Evolutionary conservation across 2,329 filamentous ascomycete genomes (phyloP), one percentile per base, ranked within the genome.

Genomic region (Cladosporium phlei): DNA sequence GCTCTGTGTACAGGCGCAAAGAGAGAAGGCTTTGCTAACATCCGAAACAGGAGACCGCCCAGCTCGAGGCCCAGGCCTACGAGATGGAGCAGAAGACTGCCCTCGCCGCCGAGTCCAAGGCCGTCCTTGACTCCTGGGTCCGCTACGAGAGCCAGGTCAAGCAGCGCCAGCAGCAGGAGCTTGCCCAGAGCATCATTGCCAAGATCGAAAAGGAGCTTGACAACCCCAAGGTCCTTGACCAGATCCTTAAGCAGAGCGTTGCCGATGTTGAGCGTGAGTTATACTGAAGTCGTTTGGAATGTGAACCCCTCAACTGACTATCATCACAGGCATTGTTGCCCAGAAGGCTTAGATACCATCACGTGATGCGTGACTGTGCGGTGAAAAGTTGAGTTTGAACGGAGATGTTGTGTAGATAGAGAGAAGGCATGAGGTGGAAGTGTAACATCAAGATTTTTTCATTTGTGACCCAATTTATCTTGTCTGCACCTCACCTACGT

Each of bases 191-290:
- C 70, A 78, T 98, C 72, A 97, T 98, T 65, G 82, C 86, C 78
- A 98, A 96, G 83, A 93, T 97, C 68, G 85, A 87, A 73, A 97
- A 97, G 83, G 91, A 97, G 80, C 83, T 98, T 50, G 88, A 96
- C 80, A 96, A 86, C 80, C 93, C 94, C 70, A 97, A 90, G 82
- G 80, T 85, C 58, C 83, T 98, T 63, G 88, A 96, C 79, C 89
- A 96, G 77, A 96, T 98, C 65, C 83, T 98, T 61, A 86, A 93
- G 76, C 93, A 98, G 80, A 95, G 89, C 71, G 81, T 98, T 65
- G 75, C 85, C 56, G 93, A 98, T 72, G 84, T 98, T 67, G 93
- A 98, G 83, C 91, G 90, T 96, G 78, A 69, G 81, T 69, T 17
- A 2, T 11, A 28, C 3, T 20, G 16, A 9, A 9, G 4, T 6